Base-by-base conservation (phyloP, 306 rosid genomes). In the Prunus salicina region DNA sequence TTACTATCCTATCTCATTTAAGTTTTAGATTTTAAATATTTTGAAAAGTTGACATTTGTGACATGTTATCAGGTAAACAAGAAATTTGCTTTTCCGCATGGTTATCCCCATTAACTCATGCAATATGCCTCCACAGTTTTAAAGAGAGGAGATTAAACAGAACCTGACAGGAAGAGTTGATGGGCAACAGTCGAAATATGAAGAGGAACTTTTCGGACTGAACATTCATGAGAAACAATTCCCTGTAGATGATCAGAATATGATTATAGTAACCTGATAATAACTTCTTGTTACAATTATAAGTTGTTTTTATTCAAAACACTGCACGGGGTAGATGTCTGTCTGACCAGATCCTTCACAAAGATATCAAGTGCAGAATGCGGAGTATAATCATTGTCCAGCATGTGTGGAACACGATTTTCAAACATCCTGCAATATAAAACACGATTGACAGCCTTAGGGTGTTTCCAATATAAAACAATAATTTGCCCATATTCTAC, bases 341-440 rank as follows among this genome's bases (percentile, higher is more conserved):
- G 63, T 70, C 94, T 81, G 51, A 94, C 98, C 97, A 94, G 71
- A 83, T 94, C 98, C 82, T 94, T 94, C 79, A 94, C 98, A 85
- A 94, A 94, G 84, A 94, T 94, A 81, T 94, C 91, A 74, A 94
- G 94, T 43, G 98, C 97, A 66, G 98, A 94, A 83, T 85, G 88
- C 25, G 97, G 98, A 74, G 93, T 91, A 83, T 91, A 94, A 84
- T 94, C 98, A 82, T 92, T 83, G 71, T 90, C 89, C 80, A 94
- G 78, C 97, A 94, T 94, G 88, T 94, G 98, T 0, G 94, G 98
- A 82, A 86, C 98, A 72, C 98, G 97, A 70, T 91, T 91, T 86
- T 91, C 97, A 81, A 94, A 82, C 94, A 90, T 90, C 98, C 98
- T 94, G 86, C 77, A 76, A 78, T 12, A 67, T 22, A 51, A 82